Conservation (phyloP, 495 filamentous ascomycete genomes). For the Oidiodendron maius region DNA sequence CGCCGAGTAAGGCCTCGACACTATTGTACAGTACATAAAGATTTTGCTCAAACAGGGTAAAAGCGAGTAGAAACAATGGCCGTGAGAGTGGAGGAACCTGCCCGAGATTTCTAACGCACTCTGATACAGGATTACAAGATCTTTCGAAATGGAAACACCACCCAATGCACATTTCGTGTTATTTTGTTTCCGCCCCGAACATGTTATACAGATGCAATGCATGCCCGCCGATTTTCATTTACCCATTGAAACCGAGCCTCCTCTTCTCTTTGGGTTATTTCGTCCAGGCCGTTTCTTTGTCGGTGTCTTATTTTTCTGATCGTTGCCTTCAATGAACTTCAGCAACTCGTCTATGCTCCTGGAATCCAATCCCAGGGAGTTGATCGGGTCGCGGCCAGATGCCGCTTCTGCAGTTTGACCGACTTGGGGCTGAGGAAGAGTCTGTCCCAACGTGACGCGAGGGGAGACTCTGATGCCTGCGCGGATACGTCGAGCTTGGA, state of each 20-base stretch:
- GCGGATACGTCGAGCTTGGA: constrained; percentile 64
- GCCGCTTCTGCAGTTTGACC: constrained; percentile 47
- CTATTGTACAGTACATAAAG: constrained; percentile 13
- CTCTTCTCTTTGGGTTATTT: constrained; percentile 66
- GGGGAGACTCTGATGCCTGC: constrained; percentile 37
- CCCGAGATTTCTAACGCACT: too few species aligned
- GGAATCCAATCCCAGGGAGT: constrained; percentile 46
- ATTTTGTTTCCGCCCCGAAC: neutral
- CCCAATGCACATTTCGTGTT: constrained; percentile 12
- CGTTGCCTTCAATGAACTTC: constrained; percentile 77
- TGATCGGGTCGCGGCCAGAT: constrained; percentile 22
- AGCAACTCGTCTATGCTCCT: constrained; percentile 81
- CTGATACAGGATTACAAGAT: too few species aligned
- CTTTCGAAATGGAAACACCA: constrained; percentile 9
- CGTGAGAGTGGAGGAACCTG: neutral
- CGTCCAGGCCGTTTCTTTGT: constrained; percentile 64
- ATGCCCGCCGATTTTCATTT: neutral
- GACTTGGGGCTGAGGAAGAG: constrained; percentile 36
- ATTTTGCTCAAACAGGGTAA: constrained; percentile 4
- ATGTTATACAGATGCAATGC: too few species aligned
- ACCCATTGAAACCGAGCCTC: constrained; percentile 25
- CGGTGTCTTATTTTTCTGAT: constrained; percentile 51
- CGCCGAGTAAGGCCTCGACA: neutral
- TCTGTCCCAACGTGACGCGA: constrained; percentile 44
- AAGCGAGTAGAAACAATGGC: neutral